Evolutionary conservation across 2,329 filamentous ascomycete genomes (phyloP).

Genomic region (Fusarium staphyleae): DNA sequence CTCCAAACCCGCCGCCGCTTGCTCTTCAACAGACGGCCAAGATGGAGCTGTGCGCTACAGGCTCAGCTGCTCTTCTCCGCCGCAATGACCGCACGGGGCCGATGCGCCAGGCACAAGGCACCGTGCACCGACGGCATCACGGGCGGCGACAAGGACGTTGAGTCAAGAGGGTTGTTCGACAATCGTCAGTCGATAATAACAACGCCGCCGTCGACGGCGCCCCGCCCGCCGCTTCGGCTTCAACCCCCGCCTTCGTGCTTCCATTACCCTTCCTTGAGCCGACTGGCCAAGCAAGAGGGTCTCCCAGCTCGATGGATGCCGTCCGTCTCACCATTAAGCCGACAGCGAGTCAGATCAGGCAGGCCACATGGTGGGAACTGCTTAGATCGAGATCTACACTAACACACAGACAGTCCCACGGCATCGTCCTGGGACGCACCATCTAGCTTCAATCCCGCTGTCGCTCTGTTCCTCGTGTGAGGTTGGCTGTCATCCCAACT

Average conservation of each 20-base stretch:
- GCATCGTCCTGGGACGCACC: slow-evolving; percentile 25
- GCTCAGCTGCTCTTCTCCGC: slow-evolving; percentile 27
- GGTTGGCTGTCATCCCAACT: slow-evolving; percentile 34
- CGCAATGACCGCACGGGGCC: slow-evolving; percentile 23
- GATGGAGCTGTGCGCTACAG: slow-evolving; percentile 24
- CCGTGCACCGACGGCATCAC: slow-evolving; percentile 23
- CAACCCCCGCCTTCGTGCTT: slow-evolving; percentile 19
- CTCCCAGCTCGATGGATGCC: slow-evolving; percentile 31
- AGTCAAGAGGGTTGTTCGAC: slow-evolving; percentile 29
- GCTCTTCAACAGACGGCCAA: not conserved
- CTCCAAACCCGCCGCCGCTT: slow-evolving; percentile 12
- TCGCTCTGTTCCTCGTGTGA: slow-evolving; percentile 23
- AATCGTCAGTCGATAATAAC: slow-evolving; percentile 8
- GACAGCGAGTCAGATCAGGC: slow-evolving; percentile 40
- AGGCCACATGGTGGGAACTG: slow-evolving; percentile 32
- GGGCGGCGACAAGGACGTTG: slow-evolving; percentile 15
- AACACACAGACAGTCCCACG: slow-evolving; percentile 34
- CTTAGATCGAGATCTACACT: slow-evolving; percentile 42
- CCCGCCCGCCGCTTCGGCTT: slow-evolving; percentile 8
- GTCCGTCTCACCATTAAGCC: slow-evolving; percentile 31
- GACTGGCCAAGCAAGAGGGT: slow-evolving; percentile 26
- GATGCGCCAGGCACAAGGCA: slow-evolving; percentile 24
- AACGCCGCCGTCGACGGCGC: slow-evolving; percentile 7
- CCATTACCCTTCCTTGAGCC: slow-evolving; percentile 21
- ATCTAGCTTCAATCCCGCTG: slow-evolving; percentile 28